Base-by-base conservation (phyloP, 208 protist genomes). In the Acanthamoeba healyi region DNA sequence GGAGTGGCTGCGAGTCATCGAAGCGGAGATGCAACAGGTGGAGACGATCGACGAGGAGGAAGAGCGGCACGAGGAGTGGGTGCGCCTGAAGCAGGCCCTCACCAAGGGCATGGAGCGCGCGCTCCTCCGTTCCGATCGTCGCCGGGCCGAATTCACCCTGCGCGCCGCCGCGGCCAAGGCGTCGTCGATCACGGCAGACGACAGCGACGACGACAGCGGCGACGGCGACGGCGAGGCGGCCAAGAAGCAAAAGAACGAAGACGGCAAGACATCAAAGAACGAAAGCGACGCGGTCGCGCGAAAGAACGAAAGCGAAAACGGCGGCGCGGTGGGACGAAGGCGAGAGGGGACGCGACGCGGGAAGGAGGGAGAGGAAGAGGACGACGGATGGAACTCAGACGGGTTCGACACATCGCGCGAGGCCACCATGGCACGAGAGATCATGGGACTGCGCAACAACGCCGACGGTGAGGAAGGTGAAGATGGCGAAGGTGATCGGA, bases 381-480 rank as follows among this genome's bases (percentile, higher is more conserved):
- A 79, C 36, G 70, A 79, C 29, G 70, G 70, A 36, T 79, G 70
- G 70, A 79, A 79, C 70, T 79, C 70, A 0, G 70, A 79, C 70
- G 70, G 70, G 7, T 79, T 79, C 70, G 70, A 79, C 70, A 79
- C 70, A 12, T 79, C 70, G 17, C 70, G 70, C 70, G 70, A 79
- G 70, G 34, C 70, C 19, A 79, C 70, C 34, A 46, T 79, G 36
- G 70, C 36, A 24, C 70, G 70, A 6, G 34, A 79, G 70, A 44
- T 79, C 70, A 79, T 38, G 70, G 70, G 70, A 4, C 12, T 26
- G 70, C 70, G 70, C 42, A 44, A 36, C 38, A 36, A 79, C 12
- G 36, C 15, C 56, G 58, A 67, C 58, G 58, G 14, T 34, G 58
- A 34, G n/a, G 22, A 67, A 29, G 58, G 58, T n/a, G 29, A 34